Percentiles rank a stretch among this genome's conserved stretches.
These are phyloP conservation scores for Lithospermum erythrorhizon DNA, from an alignment of 257 asterid genomes.

Conservation along the genomic window DNA sequence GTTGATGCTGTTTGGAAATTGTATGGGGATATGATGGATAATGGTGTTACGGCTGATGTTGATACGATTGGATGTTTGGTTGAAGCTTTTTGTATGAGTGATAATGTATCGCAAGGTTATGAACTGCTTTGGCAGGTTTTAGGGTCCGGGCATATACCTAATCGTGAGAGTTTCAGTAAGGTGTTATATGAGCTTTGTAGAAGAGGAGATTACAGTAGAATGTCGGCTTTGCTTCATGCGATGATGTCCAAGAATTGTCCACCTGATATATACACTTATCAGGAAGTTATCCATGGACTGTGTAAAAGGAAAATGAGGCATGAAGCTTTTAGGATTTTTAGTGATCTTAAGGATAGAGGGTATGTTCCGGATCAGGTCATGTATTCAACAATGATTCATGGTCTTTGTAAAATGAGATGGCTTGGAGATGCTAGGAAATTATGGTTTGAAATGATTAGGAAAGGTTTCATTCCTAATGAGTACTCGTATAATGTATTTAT, in stretches of 20 bases:
- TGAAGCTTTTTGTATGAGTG: slow-evolving; percentile 50
- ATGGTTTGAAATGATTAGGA: slow-evolving; percentile 66
- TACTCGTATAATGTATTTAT: slow-evolving; percentile 43
- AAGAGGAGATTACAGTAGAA: slow-evolving; percentile 32
- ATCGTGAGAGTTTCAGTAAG: slow-evolving; percentile 26
- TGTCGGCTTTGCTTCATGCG: slow-evolving; percentile 51
- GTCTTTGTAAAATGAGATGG: slow-evolving; percentile 41
- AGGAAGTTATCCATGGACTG: slow-evolving; percentile 43
- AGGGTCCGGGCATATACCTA: slow-evolving; percentile 44
- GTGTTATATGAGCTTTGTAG: slow-evolving; percentile 34
- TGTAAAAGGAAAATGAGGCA: slow-evolving; percentile 32
- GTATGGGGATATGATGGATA: slow-evolving; percentile 35
- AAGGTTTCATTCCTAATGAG: slow-evolving; percentile 41
- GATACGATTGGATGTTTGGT: slow-evolving; percentile 44
- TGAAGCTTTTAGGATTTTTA: slow-evolving; percentile 53
- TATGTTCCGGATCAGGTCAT: slow-evolving; percentile 52
- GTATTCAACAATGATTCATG: slow-evolving; percentile 60
- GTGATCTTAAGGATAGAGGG: slow-evolving; percentile 57
- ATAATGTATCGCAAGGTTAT: slow-evolving; percentile 33
- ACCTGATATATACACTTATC: slow-evolving; percentile 52
- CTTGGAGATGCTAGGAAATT: slow-evolving; percentile 42
- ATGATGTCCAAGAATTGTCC: slow-evolving; percentile 47
- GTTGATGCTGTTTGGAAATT: slow-evolving; percentile 46
- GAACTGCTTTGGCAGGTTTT: slow-evolving; percentile 46
- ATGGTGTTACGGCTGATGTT: slow-evolving; percentile 34